Evolutionary conservation across 2,329 filamentous ascomycete species (phyloP), one percentile per base, ranked within the genome.

Genomic region (Cladophialophora bantiana): DNA sequence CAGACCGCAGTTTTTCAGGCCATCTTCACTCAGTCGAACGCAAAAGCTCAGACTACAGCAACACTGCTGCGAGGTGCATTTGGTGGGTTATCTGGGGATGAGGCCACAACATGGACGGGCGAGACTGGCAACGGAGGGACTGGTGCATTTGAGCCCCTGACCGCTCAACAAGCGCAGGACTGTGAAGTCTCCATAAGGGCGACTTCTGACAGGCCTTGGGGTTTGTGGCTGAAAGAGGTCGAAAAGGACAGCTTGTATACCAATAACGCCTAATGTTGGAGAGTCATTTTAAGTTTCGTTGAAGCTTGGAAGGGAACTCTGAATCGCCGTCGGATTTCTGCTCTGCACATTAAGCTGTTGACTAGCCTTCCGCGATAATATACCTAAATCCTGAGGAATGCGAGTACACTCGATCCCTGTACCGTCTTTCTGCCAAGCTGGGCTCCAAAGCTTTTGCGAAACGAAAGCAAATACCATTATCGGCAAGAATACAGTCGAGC

Each of bases 11-110:
- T 83, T 7, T 77, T 78, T 59, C 72, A 78, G 26, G 77, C 79
- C 1, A 71, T 84, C 1, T 83, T 83, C 64, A 82, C 82, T 0
- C 74, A 77, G 63, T 74, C 75, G 67, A 83, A 83, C 66, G 82
- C 82, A 0, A 71, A 68, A 3, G 74, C 82, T 1, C 81, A 83
- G 71, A 77, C 77, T 1, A 74, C 75, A 34, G 78, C 81, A 3
- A 65, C 80, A 56, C 40, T 70, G 45, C 34, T 70, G 31, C 52
- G 59, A 48, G 59, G 55, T 18, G 67, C 65, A n/a, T 64, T 59
- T 45, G 45, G n/a, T 7, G 59, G 40, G 7, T 7, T 55, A 12
- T 52, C 55, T 38, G 58, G 40, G 26, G 32, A 38, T 18, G 42
- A 58, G 18, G 53, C 31, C 42, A 20, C 32, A 13, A 45, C 36